phyloP scores from a whole-genome alignment of 2,329 filamentous ascomycete species.

The Stachybotrys echinatus region DNA sequence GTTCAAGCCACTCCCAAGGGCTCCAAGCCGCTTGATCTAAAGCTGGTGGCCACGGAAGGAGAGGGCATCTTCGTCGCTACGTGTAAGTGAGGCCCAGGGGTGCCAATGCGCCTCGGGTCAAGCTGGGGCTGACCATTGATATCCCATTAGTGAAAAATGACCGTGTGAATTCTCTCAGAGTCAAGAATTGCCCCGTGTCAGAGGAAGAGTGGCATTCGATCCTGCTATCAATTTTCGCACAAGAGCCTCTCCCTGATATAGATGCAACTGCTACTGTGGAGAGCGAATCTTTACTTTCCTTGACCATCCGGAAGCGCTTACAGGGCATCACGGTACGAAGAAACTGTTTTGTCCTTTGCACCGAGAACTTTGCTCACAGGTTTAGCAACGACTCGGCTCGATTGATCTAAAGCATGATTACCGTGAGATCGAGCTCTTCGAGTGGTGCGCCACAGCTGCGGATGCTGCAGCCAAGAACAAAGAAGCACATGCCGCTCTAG shows the following conservation, averaged over 20 bases:
- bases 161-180: constrained; percentile 45
- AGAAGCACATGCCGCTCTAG: constrained; percentile 35
- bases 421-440: constrained; percentile 58
- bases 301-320: constrained; percentile 61
- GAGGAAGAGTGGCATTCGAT: constrained; percentile 63
- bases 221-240: constrained; percentile 51
- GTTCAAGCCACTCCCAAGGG: constrained; percentile 50
- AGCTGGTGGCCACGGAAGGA: constrained; percentile 64
- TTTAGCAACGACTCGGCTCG: constrained; percentile 63
- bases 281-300: constrained; percentile 44
- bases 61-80: constrained; percentile 52
- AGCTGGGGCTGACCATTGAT: constrained; percentile 12
- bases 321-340: constrained; percentile 58
- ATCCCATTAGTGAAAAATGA: constrained; percentile 48
- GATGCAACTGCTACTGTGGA: constrained; percentile 56
- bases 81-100: constrained; percentile 38
- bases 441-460: constrained; percentile 62
- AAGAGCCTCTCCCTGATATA: constrained; percentile 45
- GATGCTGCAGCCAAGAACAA: constrained; percentile 40
- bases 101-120: not conserved
- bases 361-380: not conserved
- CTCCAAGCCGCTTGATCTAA: constrained; percentile 55
- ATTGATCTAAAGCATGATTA: constrained; percentile 53
- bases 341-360: not conserved
- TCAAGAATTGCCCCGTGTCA: constrained; percentile 47